Conservation (phyloP, 2,329 filamentous ascomycete genomes). For the Orbilia oligospora region DNA sequence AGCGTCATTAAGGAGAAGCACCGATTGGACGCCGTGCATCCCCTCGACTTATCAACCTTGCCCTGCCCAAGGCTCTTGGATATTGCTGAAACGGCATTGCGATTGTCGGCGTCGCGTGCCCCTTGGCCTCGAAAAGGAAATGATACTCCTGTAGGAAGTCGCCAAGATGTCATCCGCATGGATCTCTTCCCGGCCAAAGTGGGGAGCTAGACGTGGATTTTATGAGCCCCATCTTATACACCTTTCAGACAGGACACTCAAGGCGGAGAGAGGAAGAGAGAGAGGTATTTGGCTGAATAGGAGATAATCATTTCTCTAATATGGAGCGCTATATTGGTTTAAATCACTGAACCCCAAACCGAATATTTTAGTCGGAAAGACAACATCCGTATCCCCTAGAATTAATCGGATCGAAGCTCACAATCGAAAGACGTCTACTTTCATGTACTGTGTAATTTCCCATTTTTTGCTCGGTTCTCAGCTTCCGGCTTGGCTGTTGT, state of each 20-base stretch:
- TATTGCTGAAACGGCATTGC: slow-evolving; percentile 24
- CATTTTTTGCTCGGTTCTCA: slow-evolving; percentile 24
- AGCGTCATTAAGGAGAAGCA: slow-evolving; percentile 1
- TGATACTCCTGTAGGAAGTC: slow-evolving; percentile 10
- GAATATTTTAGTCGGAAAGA: not conserved
- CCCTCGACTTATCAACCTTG: not conserved
- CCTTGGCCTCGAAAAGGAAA: slow-evolving; percentile 29
- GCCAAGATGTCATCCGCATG: slow-evolving; percentile 22
- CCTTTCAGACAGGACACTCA: not conserved
- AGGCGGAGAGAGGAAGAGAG: not conserved
- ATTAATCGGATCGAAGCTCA: no score
- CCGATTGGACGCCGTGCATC: slow-evolving; percentile 1
- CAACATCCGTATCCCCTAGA: slow-evolving; percentile 6
- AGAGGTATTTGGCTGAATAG: slow-evolving; percentile 9
- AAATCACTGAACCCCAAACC: not conserved
- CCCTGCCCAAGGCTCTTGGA: not conserved
- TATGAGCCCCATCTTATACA: not conserved
- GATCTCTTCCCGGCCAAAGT: slow-evolving; percentile 1
- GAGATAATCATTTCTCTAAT: not conserved
- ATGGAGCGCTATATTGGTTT: not conserved
- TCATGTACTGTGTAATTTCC: not conserved
- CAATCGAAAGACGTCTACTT: not conserved
- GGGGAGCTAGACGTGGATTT: slow-evolving; percentile 2
- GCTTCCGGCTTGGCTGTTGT: slow-evolving; percentile 39
- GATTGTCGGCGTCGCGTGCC: slow-evolving; percentile 44